Conservation (phyloP, 148 eudicot genomes). For the Cornus florida region DNA sequence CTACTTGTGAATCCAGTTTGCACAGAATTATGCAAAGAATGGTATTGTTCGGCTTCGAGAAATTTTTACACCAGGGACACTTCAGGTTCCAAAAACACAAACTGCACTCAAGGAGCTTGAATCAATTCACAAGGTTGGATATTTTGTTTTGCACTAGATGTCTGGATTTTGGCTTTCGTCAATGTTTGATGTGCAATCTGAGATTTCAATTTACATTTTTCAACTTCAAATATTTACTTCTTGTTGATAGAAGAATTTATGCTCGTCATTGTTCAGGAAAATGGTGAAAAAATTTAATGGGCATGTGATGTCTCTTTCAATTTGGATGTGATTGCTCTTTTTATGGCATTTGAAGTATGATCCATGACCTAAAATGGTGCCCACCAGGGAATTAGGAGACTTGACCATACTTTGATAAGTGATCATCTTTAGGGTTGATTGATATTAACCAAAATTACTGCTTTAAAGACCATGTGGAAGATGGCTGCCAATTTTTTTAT, state of each 20-base stretch:
- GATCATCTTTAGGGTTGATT: neutral
- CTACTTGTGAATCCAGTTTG: constrained; percentile 50
- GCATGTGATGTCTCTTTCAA: neutral
- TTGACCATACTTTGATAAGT: neutral
- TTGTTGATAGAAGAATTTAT: neutral
- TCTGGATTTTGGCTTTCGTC: neutral
- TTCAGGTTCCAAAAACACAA: constrained; percentile 72
- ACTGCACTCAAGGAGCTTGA: constrained; percentile 79
- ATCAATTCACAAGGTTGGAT: constrained; percentile 86
- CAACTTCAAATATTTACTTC: neutral
- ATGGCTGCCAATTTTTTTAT: neutral
- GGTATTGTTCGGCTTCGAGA: constrained; percentile 76
- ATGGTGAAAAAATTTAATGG: neutral
- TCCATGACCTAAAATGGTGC: neutral
- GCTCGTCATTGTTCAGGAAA: neutral
- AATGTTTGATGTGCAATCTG: neutral
- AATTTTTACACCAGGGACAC: constrained; percentile 92
- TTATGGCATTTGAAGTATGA: neutral
- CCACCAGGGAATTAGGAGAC: neutral
- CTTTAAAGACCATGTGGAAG: neutral
- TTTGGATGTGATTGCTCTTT: no score
- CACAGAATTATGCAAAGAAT: constrained; percentile 69
- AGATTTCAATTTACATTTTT: neutral
- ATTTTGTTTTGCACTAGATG: neutral
- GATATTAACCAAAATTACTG: neutral